Conservation (phyloP, 257 asterid species). For the Jacaranda mimosifolia region DNA sequence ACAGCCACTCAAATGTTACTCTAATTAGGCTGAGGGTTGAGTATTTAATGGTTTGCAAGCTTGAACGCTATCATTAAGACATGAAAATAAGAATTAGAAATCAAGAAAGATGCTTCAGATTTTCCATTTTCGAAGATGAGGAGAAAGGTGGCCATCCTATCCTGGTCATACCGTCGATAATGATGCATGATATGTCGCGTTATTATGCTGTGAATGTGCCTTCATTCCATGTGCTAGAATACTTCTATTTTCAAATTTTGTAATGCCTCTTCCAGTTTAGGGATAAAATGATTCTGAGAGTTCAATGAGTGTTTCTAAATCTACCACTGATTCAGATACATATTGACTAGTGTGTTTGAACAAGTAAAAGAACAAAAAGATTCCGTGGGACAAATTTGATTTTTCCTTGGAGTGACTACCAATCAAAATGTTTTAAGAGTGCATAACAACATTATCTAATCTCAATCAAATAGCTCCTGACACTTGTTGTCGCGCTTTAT, state of each 20-base stretch:
- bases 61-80: background rate
- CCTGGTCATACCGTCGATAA: background rate
- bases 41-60: background rate
- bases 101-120: background rate
- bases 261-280: background rate
- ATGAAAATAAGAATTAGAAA: background rate
- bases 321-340: background rate
- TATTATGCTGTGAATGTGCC: background rate
- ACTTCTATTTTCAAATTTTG: background rate
- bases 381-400: background rate
- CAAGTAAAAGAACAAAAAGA: background rate
- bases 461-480: background rate
- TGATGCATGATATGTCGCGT: background rate
- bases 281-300: background rate
- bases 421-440: background rate
- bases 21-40: background rate
- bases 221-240: background rate
- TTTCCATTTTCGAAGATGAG: conserved; percentile 3
- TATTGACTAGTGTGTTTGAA: background rate
- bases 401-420: conserved; percentile 3
- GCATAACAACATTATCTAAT: background rate
- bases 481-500: background rate
- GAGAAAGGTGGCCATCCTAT: background rate
- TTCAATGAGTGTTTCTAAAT: background rate
- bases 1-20: background rate